These are phyloP conservation scores for Cornus kousa DNA, from an alignment of 148 eudicot species.

Conservation along the genomic window DNA sequence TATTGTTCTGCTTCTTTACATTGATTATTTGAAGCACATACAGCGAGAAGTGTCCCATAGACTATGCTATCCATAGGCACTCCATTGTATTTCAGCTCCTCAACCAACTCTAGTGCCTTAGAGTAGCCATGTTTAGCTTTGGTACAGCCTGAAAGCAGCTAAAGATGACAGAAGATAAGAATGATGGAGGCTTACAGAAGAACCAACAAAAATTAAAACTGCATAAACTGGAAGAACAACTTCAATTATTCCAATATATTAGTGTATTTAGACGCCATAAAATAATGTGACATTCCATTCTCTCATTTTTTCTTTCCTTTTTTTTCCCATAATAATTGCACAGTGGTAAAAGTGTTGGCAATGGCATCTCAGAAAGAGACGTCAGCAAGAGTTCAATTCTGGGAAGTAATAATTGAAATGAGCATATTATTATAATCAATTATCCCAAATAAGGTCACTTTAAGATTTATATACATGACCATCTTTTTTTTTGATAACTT, in stretches of 20 bases:
- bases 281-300: neutral
- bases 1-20: slow-evolving; percentile 76
- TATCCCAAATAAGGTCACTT: neutral
- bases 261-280: neutral
- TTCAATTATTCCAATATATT: neutral
- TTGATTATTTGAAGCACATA: slow-evolving; percentile 73
- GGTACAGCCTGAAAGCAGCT: slow-evolving; percentile 82
- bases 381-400: neutral
- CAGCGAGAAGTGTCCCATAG: slow-evolving; percentile 79
- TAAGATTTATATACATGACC: neutral
- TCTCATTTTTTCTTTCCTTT: neutral
- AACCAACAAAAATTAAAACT: neutral
- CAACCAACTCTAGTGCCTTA: slow-evolving; percentile 66
- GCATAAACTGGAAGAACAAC: neutral
- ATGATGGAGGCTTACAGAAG: neutral
- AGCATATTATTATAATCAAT: neutral
- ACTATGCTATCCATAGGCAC: slow-evolving; percentile 65
- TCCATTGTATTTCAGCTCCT: slow-evolving; percentile 58
- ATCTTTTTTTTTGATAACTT: neutral
- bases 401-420: no score
- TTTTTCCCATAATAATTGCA: neutral
- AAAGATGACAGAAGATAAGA: slow-evolving; percentile 26
- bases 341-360: neutral
- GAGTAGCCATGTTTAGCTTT: slow-evolving; percentile 60
- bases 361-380: neutral